phyloP scores from a whole-genome alignment of 371 early-diverging fungal genomes.

The Globomyces sp. region DNA sequence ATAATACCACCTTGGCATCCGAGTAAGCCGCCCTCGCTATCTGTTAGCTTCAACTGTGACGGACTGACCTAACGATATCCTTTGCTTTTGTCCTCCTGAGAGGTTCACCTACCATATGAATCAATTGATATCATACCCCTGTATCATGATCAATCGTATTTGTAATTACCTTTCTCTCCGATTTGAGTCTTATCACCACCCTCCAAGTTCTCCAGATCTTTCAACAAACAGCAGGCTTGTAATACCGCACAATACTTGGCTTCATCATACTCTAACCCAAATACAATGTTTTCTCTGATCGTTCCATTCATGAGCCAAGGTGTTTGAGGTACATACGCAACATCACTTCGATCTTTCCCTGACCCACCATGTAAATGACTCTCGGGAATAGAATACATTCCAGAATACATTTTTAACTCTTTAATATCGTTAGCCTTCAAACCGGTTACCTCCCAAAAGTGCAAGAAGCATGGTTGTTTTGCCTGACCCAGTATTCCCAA shows the following conservation, averaged over 20 bases:
- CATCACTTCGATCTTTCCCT: neutral
- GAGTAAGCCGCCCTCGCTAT: conserved; percentile 27
- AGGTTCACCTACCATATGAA: conserved; percentile 13
- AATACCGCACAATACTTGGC: conserved; percentile 18
- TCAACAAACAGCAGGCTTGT: neutral
- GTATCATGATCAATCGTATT: conserved; percentile 17
- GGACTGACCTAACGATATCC: conserved; percentile 16
- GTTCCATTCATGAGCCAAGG: conserved; percentile 51
- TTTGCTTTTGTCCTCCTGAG: conserved; percentile 40
- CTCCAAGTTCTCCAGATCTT: conserved; percentile 61
- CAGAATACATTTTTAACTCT: conserved; percentile 23
- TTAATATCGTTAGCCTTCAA: too few species aligned
- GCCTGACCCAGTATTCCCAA: conserved; percentile 63
- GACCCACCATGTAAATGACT: conserved; percentile 6
- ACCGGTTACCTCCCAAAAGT: conserved; percentile 27
- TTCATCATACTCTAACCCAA: conserved; percentile 57
- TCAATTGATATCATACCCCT: conserved; percentile 63
- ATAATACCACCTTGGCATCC: conserved; percentile 24
- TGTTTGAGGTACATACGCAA: conserved; percentile 46
- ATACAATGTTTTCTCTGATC: conserved; percentile 82
- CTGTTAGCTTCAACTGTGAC: too few species aligned
- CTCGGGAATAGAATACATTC: conserved; percentile 7
- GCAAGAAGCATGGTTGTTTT: conserved; percentile 68
- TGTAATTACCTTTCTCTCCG: conserved; percentile 75
- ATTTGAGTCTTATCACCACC: conserved; percentile 85